Base-by-base conservation (phyloP, 805 yeast genomes). In the Candida coquimbonensis region DNA sequence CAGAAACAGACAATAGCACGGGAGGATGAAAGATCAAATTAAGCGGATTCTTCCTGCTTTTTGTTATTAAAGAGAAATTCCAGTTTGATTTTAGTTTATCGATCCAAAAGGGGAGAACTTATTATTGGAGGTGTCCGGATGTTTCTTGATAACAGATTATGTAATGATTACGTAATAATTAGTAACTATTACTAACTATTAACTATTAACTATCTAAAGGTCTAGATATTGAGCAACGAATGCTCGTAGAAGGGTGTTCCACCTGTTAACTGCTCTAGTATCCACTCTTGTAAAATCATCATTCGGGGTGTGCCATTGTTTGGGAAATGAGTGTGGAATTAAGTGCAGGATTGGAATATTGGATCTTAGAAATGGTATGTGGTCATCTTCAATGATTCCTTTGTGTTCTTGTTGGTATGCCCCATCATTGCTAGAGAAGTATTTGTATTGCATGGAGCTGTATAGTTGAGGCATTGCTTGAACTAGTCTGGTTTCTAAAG, bases 301-400 rank as follows among this genome's bases (percentile, higher is more conserved):
- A 1, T 57, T 60, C 2, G 66, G 27, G 1, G 74, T 75, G 51
- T 78, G 84, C 84, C 84, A 78, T 9, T 53, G 59, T 0, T 50
- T 41, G 0, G 84, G 84, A 55, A 78, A 78, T 9, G 63, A 65
- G 6, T 56, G 47, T 2, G 84, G 81, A n/a, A 78, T 76, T 38
- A 78, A 52, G 53, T 78, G 83, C 43, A 78, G 49, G 1, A 74
- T 62, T 0, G 75, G 74, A 1, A 75, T 73, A 0, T 78, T 78
- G 5, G 64, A 58, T 13, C 59, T 55, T 35, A 68, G 54, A 54
- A 74, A 78, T 1, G 83, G 83, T 3, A 72, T 50, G 52, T 78
- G 84, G 49, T 78, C 84, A 55, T 78, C 84, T 19, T 62, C 71
- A 12, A 70, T 54, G 21, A 40, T 39, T 1, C 57, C 59, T 17